These are phyloP conservation scores for Scutellaria minor DNA, from an alignment of 257 asterid species.

Conservation along the genomic window DNA sequence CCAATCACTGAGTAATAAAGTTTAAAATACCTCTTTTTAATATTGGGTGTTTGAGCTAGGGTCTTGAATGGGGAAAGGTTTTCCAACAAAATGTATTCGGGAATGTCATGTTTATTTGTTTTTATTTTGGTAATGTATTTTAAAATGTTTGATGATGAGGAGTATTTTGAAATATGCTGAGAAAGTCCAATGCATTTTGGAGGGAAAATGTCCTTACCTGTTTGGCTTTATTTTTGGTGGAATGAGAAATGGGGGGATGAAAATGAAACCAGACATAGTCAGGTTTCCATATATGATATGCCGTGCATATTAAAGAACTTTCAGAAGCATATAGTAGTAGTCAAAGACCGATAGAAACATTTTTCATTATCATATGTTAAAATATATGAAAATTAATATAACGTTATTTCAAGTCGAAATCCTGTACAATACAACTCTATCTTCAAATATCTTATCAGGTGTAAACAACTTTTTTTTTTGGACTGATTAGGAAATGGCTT, in stretches of 20 bases:
- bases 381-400: not conserved
- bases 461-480: not conserved
- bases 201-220: not conserved
- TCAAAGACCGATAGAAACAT: not conserved
- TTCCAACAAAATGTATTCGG: not conserved
- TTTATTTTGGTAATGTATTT: not conserved
- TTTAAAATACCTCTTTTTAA: not conserved
- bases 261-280: no score
- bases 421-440: conserved; percentile 18
- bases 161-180: not conserved
- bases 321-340: no score
- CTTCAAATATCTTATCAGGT: conserved; percentile 4
- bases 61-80: not conserved
- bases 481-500: not conserved
- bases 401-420: conserved; percentile 18
- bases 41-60: not conserved
- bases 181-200: not conserved
- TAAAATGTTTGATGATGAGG: not conserved
- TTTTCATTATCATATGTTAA: not conserved
- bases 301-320: no score
- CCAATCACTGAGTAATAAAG: not conserved
- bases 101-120: not conserved
- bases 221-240: not conserved
- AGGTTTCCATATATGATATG: no score
- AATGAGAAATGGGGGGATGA: not conserved